Base-by-base conservation (phyloP, 257 asterid genomes). In the Solanum neorickii region DNA sequence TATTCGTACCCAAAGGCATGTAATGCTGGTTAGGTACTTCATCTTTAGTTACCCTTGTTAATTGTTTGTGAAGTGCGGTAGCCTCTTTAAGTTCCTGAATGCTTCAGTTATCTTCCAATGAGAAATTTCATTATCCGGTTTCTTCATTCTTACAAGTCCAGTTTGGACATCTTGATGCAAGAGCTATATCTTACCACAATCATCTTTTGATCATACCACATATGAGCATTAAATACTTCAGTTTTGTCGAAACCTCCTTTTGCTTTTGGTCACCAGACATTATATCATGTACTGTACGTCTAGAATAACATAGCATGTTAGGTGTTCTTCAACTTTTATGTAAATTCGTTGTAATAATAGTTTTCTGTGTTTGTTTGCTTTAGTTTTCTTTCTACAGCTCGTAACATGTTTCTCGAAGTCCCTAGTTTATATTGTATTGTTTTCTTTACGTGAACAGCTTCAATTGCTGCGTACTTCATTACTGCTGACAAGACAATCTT, bases 391-490 rank as follows among this genome's bases (percentile, higher is more conserved):
- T 80, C 84, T 80, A 66, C 18, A 3, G 42, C 84, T 47, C 42
- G 66, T 78, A 46, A 44, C 66, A 27, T 5, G 84, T 16, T 23
- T 47, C 84, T 16, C 25, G 1, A 4, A 78, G 42, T 46, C 84
- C 41, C 14, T 6, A 65, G 15, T n/a, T 35, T 70, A 16, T 86
- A 21, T 16, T 46, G n/a, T 69, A 62, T 44, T 20, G 74, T 68
- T 88, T 87, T 31, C 29, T 39, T 84, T 35, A 33, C 78, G 46
- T 78, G 89, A 75, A 86, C 95, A 94, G 98, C 98, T 76, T 94
- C 98, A 8, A 92, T 94, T 86, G 95, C 98, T 33, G 94, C 97
- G 8, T 95, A 94, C 92, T 95, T 96, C 93, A 94, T 96, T 88
- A 92, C 96, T 35, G 96, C 98, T 2, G 98, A 96, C 90, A 94